Conservation (phyloP, 306 rosid genomes). For the Delonix regia region DNA sequence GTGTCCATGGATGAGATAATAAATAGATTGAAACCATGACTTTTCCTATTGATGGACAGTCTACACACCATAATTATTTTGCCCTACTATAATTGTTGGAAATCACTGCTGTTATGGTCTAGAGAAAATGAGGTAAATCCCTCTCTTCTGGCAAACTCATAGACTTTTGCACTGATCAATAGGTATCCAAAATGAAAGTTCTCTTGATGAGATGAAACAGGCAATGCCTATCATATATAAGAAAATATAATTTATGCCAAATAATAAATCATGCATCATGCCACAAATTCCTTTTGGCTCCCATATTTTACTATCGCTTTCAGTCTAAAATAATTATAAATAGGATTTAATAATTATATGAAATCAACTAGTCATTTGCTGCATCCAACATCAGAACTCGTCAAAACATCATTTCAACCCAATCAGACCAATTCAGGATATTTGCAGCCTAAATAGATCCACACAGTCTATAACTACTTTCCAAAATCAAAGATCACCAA, state of each 20-base stretch:
- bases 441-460: constrained; percentile 13
- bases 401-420: background rate
- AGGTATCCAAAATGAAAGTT: background rate
- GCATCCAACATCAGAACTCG: constrained; percentile 8
- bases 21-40: background rate
- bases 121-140: background rate
- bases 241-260: background rate
- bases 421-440: background rate
- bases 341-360: background rate
- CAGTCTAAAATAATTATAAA: background rate
- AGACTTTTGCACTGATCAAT: background rate
- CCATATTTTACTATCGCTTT: background rate
- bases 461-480: background rate
- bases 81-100: background rate
- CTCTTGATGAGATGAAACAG: background rate
- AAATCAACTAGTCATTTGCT: constrained; percentile 19
- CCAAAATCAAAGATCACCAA: constrained; percentile 5
- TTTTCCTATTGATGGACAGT: background rate
- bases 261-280: background rate
- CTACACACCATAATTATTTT: background rate
- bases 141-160: background rate
- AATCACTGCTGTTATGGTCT: background rate
- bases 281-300: constrained; percentile 12
- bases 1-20: background rate
- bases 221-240: background rate